Evolutionary conservation across 345 rosid genomes (phyloP).

Genomic region (Boechera retrofracta): DNA sequence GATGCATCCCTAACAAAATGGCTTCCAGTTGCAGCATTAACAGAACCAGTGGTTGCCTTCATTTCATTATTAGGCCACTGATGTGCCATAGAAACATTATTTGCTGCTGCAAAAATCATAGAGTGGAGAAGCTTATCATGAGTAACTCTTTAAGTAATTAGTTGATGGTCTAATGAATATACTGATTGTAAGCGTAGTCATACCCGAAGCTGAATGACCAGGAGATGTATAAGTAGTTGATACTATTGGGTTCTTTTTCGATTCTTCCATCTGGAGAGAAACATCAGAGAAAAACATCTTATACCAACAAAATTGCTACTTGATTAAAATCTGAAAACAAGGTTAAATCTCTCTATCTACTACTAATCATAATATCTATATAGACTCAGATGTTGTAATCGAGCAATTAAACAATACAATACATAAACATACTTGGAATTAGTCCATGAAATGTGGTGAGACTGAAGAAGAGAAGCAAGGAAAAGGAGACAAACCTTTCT

Average conservation of each 20-base stretch:
- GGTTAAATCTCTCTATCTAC: too few species aligned
- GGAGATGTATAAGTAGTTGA: slow-evolving; percentile 55
- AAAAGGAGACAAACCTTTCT: slow-evolving; percentile 61
- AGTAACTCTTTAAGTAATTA: slow-evolving; percentile 48
- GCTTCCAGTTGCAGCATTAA: slow-evolving; percentile 48
- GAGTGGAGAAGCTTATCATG: slow-evolving; percentile 43
- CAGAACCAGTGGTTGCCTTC: slow-evolving; percentile 51
- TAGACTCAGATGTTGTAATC: not conserved
- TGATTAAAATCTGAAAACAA: not conserved
- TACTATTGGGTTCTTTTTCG: slow-evolving; percentile 60
- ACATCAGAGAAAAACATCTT: not conserved
- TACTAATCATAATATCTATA: too few species aligned
- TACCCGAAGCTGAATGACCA: slow-evolving; percentile 33
- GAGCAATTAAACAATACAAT: not conserved
- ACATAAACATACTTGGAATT: too few species aligned
- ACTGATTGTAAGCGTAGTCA: slow-evolving; percentile 42
- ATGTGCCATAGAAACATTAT: slow-evolving; percentile 46
- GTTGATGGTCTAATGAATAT: slow-evolving; percentile 35
- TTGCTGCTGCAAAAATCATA: slow-evolving; percentile 45
- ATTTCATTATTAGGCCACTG: slow-evolving; percentile 55
- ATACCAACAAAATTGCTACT: not conserved
- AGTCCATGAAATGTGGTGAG: not conserved
- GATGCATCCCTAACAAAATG: slow-evolving; percentile 59
- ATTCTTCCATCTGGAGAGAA: slow-evolving; percentile 75
- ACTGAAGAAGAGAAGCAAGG: not conserved